Evolutionary conservation across 2,329 filamentous ascomycete species (phyloP).

Genomic region (Colletotrichum plurivorum): DNA sequence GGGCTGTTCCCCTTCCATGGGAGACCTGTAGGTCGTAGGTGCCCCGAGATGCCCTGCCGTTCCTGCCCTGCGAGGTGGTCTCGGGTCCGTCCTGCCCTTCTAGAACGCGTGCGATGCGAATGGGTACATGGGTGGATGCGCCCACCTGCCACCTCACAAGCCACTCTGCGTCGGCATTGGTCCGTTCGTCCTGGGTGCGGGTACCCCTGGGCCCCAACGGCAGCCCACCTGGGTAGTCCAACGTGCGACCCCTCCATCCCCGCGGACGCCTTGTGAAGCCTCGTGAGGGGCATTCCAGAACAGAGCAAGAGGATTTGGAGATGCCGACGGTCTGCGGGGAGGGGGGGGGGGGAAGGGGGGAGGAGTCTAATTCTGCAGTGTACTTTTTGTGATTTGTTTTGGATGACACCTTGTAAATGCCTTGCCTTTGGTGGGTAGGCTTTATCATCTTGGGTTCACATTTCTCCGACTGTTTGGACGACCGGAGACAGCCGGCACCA

Average conservation of each 20-base stretch:
- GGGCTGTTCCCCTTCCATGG: no score
- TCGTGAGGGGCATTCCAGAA: constrained; percentile 15
- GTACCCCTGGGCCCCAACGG: no score
- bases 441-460: no score
- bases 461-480: background rate
- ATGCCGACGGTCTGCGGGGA: constrained; percentile 3
- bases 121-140: no score
- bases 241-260: constrained; percentile 10
- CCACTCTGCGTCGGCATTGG: background rate
- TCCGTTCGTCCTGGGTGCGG: background rate
- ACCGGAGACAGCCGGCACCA: background rate
- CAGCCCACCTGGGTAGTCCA: background rate
- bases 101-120: no score
- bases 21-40: no score
- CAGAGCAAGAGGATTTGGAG: constrained; percentile 10
- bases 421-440: background rate
- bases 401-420: background rate
- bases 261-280: constrained; percentile 28
- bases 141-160: background rate
- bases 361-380: constrained; percentile 11
- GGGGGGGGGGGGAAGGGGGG: background rate
- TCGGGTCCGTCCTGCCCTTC: no score
- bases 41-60: no score
- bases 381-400: background rate
- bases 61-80: no score